Percentiles rank a stretch among this genome's conserved stretches.
These are phyloP conservation scores for Xerocomus potaroensis DNA, from an alignment of 768 basidiomycete genomes.

Conservation along the genomic window DNA sequence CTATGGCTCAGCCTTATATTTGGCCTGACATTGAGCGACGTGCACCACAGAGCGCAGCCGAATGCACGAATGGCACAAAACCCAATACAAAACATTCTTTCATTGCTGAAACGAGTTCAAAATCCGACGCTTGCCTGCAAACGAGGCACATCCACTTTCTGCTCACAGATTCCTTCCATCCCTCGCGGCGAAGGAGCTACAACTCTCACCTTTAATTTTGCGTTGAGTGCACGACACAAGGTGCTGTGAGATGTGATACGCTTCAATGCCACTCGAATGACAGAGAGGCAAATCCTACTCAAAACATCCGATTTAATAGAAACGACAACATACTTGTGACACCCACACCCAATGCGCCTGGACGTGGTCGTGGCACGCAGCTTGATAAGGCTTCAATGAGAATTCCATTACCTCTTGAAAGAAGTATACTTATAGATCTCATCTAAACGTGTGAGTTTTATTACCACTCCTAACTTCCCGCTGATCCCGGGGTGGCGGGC, in stretches of 20 bases:
- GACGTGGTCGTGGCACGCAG: not conserved
- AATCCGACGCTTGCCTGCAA: constrained; percentile 3
- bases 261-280: too few species aligned
- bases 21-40: not conserved
- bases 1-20: constrained; percentile 18
- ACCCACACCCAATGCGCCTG: constrained; percentile 12
- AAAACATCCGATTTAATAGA: constrained; percentile 13
- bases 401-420: constrained; percentile 3
- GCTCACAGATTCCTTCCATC: constrained; percentile 1
- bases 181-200: not conserved
- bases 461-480: constrained; percentile 68
- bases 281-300: constrained; percentile 21
- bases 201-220: constrained; percentile 8
- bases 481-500: constrained; percentile 59
- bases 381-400: not conserved
- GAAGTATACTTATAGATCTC: constrained; percentile 20
- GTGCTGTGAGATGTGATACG: not conserved
- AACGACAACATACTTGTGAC: not conserved
- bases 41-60: too few species aligned
- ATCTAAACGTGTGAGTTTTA: constrained; percentile 65
- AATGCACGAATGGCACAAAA: not conserved
- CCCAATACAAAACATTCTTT: not conserved
- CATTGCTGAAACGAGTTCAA: constrained; percentile 6
- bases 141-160: constrained; percentile 17
- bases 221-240: not conserved